phyloP scores from a whole-genome alignment of 768 basidiomycete species.

The Pholiota molesta region DNA sequence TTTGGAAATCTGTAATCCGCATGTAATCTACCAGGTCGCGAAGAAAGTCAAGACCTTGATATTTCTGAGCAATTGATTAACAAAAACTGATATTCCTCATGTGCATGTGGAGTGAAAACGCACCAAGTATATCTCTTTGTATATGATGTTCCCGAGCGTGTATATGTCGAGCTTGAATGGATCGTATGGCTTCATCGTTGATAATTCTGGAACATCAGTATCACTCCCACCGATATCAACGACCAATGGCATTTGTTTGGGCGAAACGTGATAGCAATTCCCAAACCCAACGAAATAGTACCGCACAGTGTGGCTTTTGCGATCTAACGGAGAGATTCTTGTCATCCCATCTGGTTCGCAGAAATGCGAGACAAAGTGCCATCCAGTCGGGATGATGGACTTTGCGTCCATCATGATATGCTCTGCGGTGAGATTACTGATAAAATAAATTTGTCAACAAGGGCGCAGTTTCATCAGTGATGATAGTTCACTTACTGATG shows the following conservation, averaged over 20 bases:
- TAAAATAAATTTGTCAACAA: neutral
- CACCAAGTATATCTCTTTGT: slow-evolving; percentile 29
- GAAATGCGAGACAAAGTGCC: slow-evolving; percentile 35
- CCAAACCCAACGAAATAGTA: slow-evolving; percentile 44
- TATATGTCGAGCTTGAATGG: slow-evolving; percentile 34
- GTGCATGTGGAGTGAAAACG: neutral
- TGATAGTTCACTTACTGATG: slow-evolving; percentile 29
- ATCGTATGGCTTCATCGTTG: slow-evolving; percentile 25
- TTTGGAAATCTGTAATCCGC: slow-evolving; percentile 24
- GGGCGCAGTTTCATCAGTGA: neutral
- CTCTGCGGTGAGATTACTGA: slow-evolving; percentile 32
- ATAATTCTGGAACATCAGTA: slow-evolving; percentile 28
- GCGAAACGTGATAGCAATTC: slow-evolving; percentile 24
- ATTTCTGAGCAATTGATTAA: slow-evolving; percentile 19
- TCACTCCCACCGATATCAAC: slow-evolving; percentile 27
- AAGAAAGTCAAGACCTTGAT: slow-evolving; percentile 30
- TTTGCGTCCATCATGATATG: slow-evolving; percentile 43
- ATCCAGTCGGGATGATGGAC: slow-evolving; percentile 33
- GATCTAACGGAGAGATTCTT: slow-evolving; percentile 27
- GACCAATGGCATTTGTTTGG: slow-evolving; percentile 20
- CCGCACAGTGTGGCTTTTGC: slow-evolving; percentile 37
- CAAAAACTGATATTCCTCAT: neutral
- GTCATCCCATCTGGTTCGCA: slow-evolving; percentile 33
- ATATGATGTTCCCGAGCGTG: slow-evolving; percentile 31
- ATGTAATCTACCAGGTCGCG: slow-evolving; percentile 27